Evolutionary conservation across 1,139 yeast genomes (phyloP).

Genomic region (Pichia sp.): DNA sequence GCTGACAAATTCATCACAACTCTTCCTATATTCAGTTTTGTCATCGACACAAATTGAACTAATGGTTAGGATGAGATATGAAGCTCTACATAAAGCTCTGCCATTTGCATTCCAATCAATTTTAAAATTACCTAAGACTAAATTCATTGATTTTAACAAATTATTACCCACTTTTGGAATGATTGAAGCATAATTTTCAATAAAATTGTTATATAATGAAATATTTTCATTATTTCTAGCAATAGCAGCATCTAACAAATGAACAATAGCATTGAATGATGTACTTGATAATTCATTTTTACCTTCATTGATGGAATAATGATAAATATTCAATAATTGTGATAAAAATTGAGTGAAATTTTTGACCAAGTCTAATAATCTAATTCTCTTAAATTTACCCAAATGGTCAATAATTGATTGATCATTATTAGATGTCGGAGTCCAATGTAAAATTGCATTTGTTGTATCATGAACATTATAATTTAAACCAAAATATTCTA

Average conservation of each 20-base stretch:
- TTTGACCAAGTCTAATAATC: conserved; percentile 40
- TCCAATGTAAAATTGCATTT: conserved; percentile 53
- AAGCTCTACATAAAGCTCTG: conserved; percentile 56
- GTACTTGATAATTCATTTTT: conserved; percentile 24
- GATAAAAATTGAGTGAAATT: conserved; percentile 49
- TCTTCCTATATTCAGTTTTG: conserved; percentile 29
- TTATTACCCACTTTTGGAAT: conserved; percentile 48
- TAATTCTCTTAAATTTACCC: conserved; percentile 40
- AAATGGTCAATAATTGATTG: conserved; percentile 32
- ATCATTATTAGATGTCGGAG: conserved; percentile 36
- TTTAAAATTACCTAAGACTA: conserved; percentile 43
- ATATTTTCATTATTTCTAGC: conserved; percentile 62
- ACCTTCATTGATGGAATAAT: conserved; percentile 10
- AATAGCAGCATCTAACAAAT: conserved; percentile 54
- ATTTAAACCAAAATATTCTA: conserved; percentile 65
- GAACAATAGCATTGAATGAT: conserved; percentile 51
- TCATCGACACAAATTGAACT: conserved; percentile 30
- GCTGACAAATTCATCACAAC: conserved; percentile 33
- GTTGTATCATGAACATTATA: conserved; percentile 58
- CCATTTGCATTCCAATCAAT: conserved; percentile 58
- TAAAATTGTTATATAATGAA: conserved; percentile 47
- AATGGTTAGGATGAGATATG: conserved; percentile 43
- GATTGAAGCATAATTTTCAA: conserved; percentile 16
- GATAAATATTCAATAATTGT: conserved; percentile 33
- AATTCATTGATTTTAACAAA: conserved; percentile 41